Base-by-base conservation (phyloP, 2,329 filamentous ascomycete species). In the Helicocarpus griseus region DNA sequence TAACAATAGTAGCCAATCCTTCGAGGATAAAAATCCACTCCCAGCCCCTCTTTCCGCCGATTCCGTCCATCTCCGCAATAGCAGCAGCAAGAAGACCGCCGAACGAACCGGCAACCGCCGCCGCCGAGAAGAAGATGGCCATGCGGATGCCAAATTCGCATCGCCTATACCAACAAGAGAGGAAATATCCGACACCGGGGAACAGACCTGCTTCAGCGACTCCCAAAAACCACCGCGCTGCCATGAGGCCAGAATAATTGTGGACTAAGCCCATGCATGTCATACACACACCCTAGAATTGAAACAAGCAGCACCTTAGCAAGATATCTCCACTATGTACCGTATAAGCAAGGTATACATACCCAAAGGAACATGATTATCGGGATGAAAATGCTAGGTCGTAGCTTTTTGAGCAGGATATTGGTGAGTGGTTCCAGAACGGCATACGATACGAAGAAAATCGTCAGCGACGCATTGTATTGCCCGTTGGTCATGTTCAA, bases 1-100 rank as follows among this genome's bases (percentile, higher is more conserved):
- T 46, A 3, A 66, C 24, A 21, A 65, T 52, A 13, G 63, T 66
- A 9, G 50, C 58, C 19, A 66, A 54, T 4, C 63, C 79, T 52
- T 86, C 83, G 3, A 88, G 70, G 53, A 89, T 85, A 64, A 91
- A 91, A 48, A 91, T 89, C 86, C 85, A 89, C 1, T 79, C 74
- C 87, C 87, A 91, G 1, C 84, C 85, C 1, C 71, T 63, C 33
- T 75, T 76, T 0, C 79, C 80, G 31, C 70, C 79, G 5, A 80
- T 61, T 0, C 84, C 79, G 57, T 87, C 78, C 86, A 95, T 89
- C 63, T 93, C 88, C 17, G 87, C 87, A 56, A 95, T 93, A 0
- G 83, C 89, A 2, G 80, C 83, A 1, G 89, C 89, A 13, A 95
- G 75, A 0, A 95, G 77, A 6, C 87, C 88, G 38, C 86, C 87